Evolutionary conservation across 2,329 filamentous ascomycete species (phyloP).

Genomic region (Sporothrix pseudoabietina): DNA sequence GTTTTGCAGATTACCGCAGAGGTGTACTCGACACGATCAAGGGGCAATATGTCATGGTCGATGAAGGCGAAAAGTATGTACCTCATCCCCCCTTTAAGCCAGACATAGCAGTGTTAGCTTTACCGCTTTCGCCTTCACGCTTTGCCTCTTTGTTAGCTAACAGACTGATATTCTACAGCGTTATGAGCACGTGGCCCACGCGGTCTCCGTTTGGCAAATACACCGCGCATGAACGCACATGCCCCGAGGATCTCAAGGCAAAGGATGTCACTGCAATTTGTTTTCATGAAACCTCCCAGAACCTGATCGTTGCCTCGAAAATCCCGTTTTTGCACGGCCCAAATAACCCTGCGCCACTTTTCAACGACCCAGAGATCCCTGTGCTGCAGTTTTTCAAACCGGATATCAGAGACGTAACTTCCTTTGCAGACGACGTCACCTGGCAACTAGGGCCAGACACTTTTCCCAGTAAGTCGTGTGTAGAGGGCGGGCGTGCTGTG

Average conservation of each 20-base stretch:
- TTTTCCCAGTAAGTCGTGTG: background rate
- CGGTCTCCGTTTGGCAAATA: background rate
- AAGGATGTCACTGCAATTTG: conserved; percentile 51
- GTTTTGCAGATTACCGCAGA: conserved; percentile 33
- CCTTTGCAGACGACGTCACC: conserved; percentile 31
- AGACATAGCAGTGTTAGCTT: too few species aligned
- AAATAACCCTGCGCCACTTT: conserved; percentile 30
- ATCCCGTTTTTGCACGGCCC: background rate
- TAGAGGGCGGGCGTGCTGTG: background rate
- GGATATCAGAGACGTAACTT: conserved; percentile 36
- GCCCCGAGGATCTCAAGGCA: conserved; percentile 9
- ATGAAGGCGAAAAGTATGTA: conserved; percentile 48
- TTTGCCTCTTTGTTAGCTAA: background rate
- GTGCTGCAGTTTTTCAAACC: conserved; percentile 25
- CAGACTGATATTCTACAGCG: background rate
- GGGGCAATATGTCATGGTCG: conserved; percentile 49
- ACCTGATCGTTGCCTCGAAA: conserved; percentile 47
- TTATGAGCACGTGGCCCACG: background rate
- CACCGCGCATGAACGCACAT: background rate
- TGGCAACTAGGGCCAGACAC: conserved; percentile 16
- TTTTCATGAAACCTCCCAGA: conserved; percentile 49
- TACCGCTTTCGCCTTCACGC: background rate
- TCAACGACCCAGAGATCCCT: conserved; percentile 30
- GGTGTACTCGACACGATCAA: conserved; percentile 37
- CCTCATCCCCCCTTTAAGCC: background rate